A percentile compares a stretch with the other conserved stretches of the same genome.
Evolutionary conservation across 768 basidiomycete genomes (phyloP).

Genomic region (Candolleomyces efflorescens): DNA sequence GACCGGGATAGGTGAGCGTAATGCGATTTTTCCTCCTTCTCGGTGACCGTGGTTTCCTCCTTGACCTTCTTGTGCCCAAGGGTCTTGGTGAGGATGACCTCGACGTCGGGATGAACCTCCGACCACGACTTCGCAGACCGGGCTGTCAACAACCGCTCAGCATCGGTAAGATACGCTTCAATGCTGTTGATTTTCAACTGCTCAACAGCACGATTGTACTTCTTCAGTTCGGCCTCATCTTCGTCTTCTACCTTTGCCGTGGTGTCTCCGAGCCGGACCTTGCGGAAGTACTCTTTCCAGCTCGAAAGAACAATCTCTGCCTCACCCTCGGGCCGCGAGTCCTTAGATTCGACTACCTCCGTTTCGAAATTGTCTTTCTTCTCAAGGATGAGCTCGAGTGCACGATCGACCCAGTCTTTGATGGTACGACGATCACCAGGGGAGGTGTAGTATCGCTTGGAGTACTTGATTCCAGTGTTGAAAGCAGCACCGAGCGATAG

Average conservation of each 20-base stretch:
- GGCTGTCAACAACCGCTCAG: constrained; percentile 26
- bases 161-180: constrained; percentile 29
- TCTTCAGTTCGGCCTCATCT: constrained; percentile 6
- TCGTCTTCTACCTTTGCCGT: neutral
- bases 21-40: neutral
- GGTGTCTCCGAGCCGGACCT: neutral
- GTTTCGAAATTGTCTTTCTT: constrained; percentile 19
- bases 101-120: constrained; percentile 30
- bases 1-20: constrained; percentile 4
- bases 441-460: constrained; percentile 15
- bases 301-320: neutral
- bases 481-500: constrained; percentile 31
- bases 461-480: constrained; percentile 26
- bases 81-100: constrained; percentile 10
- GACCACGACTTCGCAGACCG: constrained; percentile 40
- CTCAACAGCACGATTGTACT: constrained; percentile 4
- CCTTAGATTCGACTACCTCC: neutral
- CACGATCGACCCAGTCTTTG: constrained; percentile 36
- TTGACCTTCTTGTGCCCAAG: neutral
- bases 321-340: neutral
- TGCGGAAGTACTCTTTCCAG: constrained; percentile 11
- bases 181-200: constrained; percentile 21
- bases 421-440: constrained; percentile 21
- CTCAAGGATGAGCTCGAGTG: constrained; percentile 18
- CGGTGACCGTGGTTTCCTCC: neutral